Conservation (phyloP, 208 protist genomes). For the Acanthamoeba polyphaga region DNA sequence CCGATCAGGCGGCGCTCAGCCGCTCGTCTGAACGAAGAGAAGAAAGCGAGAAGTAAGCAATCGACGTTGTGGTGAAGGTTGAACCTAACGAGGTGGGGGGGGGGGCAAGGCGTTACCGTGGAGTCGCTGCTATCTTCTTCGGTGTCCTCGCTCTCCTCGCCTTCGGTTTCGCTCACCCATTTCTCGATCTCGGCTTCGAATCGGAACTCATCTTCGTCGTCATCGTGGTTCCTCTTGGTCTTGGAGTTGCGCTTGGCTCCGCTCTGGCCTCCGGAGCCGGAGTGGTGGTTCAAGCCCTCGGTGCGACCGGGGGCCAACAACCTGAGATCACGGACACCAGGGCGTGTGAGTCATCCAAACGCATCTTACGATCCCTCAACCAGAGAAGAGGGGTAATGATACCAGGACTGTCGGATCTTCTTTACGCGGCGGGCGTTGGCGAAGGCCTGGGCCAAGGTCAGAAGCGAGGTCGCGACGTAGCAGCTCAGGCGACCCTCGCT, state of each 20-base stretch:
- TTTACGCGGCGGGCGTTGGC: slow-evolving; percentile 27
- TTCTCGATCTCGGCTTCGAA: slow-evolving; percentile 39
- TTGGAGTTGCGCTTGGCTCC: not conserved
- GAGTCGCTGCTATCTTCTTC: not conserved
- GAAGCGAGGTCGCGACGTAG: slow-evolving; percentile 4
- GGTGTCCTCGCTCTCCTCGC: slow-evolving; percentile 38
- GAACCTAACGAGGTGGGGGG: not conserved
- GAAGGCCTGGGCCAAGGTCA: slow-evolving; percentile 5
- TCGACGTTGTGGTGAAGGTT: too few species aligned
- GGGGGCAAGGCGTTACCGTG: not conserved
- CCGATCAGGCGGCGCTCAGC: not conserved
- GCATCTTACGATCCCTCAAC: not conserved
- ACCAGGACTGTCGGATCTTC: slow-evolving; percentile 65
- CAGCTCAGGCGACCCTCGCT: slow-evolving; percentile 52
- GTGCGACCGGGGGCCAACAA: not conserved
- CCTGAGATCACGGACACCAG: not conserved
- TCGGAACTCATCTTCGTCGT: slow-evolving; percentile 32
- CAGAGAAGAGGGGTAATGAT: not conserved
- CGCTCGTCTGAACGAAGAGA: not conserved
- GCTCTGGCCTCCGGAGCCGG: too few species aligned
- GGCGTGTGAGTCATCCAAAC: too few species aligned
- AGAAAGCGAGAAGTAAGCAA: not conserved
- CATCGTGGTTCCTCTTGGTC: not conserved
- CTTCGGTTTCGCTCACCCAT: slow-evolving; percentile 66
- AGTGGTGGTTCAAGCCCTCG: not conserved